These are phyloP conservation scores for Excoecaria agallocha DNA, from an alignment of 345 rosid species.

Conservation along the genomic window DNA sequence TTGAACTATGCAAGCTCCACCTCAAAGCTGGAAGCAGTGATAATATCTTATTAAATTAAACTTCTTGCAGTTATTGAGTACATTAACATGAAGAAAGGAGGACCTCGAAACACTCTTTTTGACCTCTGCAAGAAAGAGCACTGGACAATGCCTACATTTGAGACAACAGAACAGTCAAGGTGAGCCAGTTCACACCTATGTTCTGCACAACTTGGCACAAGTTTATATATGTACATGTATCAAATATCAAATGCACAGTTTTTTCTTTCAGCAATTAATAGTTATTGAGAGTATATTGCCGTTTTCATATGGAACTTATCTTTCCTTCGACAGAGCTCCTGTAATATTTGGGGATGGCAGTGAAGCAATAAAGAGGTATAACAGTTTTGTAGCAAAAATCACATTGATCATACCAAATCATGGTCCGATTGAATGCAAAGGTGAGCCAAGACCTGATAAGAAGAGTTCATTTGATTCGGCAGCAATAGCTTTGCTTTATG, in stretches of 20 bases:
- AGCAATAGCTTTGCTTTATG: slow-evolving; percentile 49
- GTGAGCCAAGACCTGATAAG: slow-evolving; percentile 77
- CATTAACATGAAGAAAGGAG: slow-evolving; percentile 71
- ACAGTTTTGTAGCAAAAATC: slow-evolving; percentile 53
- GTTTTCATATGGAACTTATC: neutral
- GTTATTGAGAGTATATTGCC: too few relatives aligned
- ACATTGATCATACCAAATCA: slow-evolving; percentile 46
- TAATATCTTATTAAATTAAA: slow-evolving; percentile 8
- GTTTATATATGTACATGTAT: neutral
- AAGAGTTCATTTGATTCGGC: slow-evolving; percentile 82
- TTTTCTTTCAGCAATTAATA: neutral
- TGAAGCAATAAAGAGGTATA: slow-evolving; percentile 39
- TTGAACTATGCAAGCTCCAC: neutral
- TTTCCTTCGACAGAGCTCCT: slow-evolving; percentile 38
- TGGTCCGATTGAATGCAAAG: slow-evolving; percentile 47
- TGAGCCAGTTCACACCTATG: slow-evolving; percentile 13
- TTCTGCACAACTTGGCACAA: neutral
- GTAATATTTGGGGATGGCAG: slow-evolving; percentile 46
- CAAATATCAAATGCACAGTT: neutral
- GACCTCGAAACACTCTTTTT: slow-evolving; percentile 61
- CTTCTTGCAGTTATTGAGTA: slow-evolving; percentile 50
- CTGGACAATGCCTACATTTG: slow-evolving; percentile 70
- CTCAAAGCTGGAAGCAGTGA: neutral
- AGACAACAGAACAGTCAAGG: slow-evolving; percentile 53
- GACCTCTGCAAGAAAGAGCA: slow-evolving; percentile 70